These are phyloP conservation scores for Saccharum officinarum DNA, from an alignment of 176 grass and related monocot genomes.

Conservation along the genomic window DNA sequence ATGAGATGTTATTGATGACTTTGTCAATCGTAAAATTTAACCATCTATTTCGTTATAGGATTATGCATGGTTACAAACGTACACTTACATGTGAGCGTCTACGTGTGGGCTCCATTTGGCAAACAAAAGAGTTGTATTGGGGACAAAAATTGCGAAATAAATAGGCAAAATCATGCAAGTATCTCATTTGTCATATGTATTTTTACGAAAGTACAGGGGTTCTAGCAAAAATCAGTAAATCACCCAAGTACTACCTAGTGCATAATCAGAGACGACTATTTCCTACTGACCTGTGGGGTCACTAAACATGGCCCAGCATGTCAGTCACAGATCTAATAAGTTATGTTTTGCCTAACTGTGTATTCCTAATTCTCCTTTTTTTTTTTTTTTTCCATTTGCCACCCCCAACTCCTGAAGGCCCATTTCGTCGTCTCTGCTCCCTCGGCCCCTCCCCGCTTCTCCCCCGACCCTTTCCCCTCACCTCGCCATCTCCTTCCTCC, in stretches of 20 bases:
- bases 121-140: no score
- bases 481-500: not conserved
- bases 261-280: not conserved
- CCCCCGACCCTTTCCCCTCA: constrained; percentile 23
- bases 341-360: not conserved
- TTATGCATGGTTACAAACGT: no score
- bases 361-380: not conserved
- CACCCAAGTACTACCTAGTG: not conserved
- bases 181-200: not conserved
- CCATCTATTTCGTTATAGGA: no score
- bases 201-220: not conserved
- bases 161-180: not conserved
- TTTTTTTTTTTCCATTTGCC: not conserved
- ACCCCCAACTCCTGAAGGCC: not conserved
- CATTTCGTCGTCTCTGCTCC: constrained; percentile 21
- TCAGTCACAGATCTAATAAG: not conserved
- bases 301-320: not conserved
- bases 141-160: not conserved
- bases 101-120: no score
- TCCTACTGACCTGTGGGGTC: not conserved
- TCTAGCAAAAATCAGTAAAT: not conserved
- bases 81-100: no score
- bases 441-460: not conserved
- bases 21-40: no score
- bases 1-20: no score